phyloP scores from a whole-genome alignment of 164 flowering plant genomes.

The Macadamia tetraphylla region DNA sequence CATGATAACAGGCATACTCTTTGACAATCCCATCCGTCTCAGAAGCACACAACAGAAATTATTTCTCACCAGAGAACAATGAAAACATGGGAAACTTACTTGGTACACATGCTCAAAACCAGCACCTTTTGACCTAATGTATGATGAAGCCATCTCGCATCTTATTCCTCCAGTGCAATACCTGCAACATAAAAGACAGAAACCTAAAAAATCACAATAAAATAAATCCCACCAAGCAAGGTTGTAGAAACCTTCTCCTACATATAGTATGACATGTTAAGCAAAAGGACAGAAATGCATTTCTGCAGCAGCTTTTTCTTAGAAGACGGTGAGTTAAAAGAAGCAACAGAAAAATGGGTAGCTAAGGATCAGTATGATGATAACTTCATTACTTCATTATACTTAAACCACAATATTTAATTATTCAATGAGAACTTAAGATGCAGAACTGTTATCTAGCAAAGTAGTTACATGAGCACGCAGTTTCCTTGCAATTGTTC shows the following conservation, averaged over 20 bases:
- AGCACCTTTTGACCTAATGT: slow-evolving; percentile 81
- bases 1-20: too few species aligned
- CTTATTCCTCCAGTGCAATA: slow-evolving; percentile 98
- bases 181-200: slow-evolving; percentile 38
- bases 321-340: background rate
- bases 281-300: background rate
- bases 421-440: background rate
- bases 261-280: background rate
- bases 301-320: background rate
- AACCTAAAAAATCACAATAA: background rate
- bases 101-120: slow-evolving; percentile 92
- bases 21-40: too few species aligned
- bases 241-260: background rate
- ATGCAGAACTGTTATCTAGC: background rate
- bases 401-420: too few species aligned
- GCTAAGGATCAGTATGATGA: background rate
- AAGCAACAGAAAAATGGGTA: background rate
- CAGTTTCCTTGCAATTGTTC: slow-evolving; percentile 58
- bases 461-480: slow-evolving; percentile 68
- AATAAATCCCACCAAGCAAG: background rate
- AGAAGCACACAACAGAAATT: too few species aligned
- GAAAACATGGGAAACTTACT: slow-evolving; percentile 32
- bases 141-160: slow-evolving; percentile 99
- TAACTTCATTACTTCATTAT: background rate
- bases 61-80: background rate